Base-by-base conservation (phyloP, 1,139 yeast species). In the Waltiozyma sp. region DNA sequence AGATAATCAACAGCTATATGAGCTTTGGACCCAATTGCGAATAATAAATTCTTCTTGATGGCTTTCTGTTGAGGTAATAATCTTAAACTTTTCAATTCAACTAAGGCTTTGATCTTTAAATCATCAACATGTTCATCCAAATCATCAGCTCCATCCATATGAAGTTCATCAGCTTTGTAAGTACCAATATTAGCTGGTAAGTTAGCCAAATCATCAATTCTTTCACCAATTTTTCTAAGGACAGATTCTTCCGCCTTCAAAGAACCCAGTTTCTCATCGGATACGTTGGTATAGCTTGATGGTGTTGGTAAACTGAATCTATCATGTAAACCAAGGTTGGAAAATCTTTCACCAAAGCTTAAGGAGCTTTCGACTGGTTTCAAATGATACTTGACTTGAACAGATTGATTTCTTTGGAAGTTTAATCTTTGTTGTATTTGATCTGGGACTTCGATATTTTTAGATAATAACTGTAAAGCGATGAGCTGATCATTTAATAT, bases 61-160 rank as follows among this genome's bases (percentile, higher is more conserved):
- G 82, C 80, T 58, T 89, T 89, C 58, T 93, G 99, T 54, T 85
- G 82, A 1, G 91, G 73, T 47, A 93, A 70, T 34, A 89, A 65
- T 49, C 88, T 78, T 51, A 91, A 70, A 1, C 89, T 70, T 62
- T 89, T 93, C 52, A 91, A 70, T 63, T 93, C 98, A 31, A 89
- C 70, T 37, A 93, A 66, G 2, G 89, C 81, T 48, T 69, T 69
- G 31, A 83, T 58, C 59, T 86, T 86, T 43, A 77, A 60, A 24
- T 67, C 68, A 47, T 75, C 78, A 37, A 65, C 55, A 23, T 68
- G 56, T 4, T 57, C 57, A 2, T 65, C 61, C 39, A 64, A 47
- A 42, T 65, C 72, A 47, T 70, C 74, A n/a, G 70, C 68, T 16
- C 73, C 68, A 35, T 52, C 51, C 43, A 64, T 57, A 14, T 60